phyloP scores from a whole-genome alignment of 1,139 yeast genomes.

The Debaryomyces fabryi region DNA sequence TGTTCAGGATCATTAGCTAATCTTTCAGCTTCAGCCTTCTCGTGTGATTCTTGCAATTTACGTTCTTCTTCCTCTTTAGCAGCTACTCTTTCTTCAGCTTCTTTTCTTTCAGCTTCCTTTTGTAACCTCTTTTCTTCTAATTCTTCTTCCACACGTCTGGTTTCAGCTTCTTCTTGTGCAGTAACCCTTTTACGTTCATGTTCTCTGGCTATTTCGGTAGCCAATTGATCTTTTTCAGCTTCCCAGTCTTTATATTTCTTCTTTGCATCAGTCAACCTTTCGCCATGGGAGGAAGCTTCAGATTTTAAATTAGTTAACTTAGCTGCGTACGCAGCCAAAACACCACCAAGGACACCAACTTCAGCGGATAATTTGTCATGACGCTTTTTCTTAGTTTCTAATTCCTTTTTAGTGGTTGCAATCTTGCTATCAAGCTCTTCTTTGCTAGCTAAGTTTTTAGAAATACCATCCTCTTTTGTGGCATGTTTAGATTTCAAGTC shows the following conservation, averaged over 20 bases:
- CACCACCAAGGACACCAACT: slow-evolving; percentile 45
- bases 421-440: slow-evolving; percentile 45
- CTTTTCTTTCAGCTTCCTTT: slow-evolving; percentile 41
- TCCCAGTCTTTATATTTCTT: slow-evolving; percentile 46
- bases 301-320: slow-evolving; percentile 42
- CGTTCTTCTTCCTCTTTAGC: slow-evolving; percentile 21
- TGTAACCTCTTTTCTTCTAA: slow-evolving; percentile 43
- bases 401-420: slow-evolving; percentile 35
- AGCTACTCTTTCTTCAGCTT: slow-evolving; percentile 21
- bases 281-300: slow-evolving; percentile 41
- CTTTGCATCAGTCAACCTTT: slow-evolving; percentile 47
- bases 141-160: slow-evolving; percentile 48
- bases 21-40: slow-evolving; percentile 20
- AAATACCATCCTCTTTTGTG: slow-evolving; percentile 42
- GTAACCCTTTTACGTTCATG: slow-evolving; percentile 50
- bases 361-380: slow-evolving; percentile 46
- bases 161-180: slow-evolving; percentile 52
- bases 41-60: slow-evolving; percentile 21
- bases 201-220: slow-evolving; percentile 44
- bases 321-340: slow-evolving; percentile 49
- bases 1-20: slow-evolving; percentile 29
- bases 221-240: slow-evolving; percentile 41
- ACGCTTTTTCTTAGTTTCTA: slow-evolving; percentile 38
- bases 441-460: slow-evolving; percentile 38
- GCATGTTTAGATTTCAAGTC: slow-evolving; percentile 44